Conservation (phyloP, 805 yeast species). For the Saccharomycodes ludwigii region DNA sequence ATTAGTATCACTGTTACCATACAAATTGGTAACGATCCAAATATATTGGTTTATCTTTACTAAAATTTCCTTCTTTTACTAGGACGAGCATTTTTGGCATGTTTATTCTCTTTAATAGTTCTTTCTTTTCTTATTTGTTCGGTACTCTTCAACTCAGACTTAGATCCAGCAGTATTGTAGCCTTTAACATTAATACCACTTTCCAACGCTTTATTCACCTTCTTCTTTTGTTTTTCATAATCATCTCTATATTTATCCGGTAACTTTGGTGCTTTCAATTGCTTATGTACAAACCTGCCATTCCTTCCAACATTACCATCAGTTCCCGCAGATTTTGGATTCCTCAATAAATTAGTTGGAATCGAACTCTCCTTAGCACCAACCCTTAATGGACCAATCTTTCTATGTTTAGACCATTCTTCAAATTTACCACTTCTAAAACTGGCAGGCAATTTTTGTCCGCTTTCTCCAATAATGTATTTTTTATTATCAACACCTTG, state of each 20-base stretch:
- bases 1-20: too few relatives aligned
- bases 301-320: constrained; percentile 20
- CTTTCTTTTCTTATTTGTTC: constrained; percentile 75
- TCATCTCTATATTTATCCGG: constrained; percentile 92
- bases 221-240: constrained; percentile 67
- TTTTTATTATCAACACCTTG: constrained; percentile 65
- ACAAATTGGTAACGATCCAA: too few relatives aligned
- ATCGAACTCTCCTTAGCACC: constrained; percentile 39
- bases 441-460: constrained; percentile 83
- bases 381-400: constrained; percentile 36
- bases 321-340: constrained; percentile 18
- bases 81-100: constrained; percentile 82
- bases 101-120: constrained; percentile 52
- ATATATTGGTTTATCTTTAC: too few relatives aligned
- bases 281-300: constrained; percentile 60
- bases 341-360: constrained; percentile 22
- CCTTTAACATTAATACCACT: constrained; percentile 59
- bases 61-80: constrained; percentile 28
- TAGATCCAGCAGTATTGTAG: constrained; percentile 21
- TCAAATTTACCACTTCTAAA: constrained; percentile 86
- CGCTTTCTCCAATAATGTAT: constrained; percentile 89
- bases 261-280: constrained; percentile 65
- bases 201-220: constrained; percentile 68
- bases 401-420: constrained; percentile 74
- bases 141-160: constrained; percentile 48